Evolutionary conservation across 169 alveolate genomes (phyloP).

Genomic region (Plasmodium adleri): DNA sequence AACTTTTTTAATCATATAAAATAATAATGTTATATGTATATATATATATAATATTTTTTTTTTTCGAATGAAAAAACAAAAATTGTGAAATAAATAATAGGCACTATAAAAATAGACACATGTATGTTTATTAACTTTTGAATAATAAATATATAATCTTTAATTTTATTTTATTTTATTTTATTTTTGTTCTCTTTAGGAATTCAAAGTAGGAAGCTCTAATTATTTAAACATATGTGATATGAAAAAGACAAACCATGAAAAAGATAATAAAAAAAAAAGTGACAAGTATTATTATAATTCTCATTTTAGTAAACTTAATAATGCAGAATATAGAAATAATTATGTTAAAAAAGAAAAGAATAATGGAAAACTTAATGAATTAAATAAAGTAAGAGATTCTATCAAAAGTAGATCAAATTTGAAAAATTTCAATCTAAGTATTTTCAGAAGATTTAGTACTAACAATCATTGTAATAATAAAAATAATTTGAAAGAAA

Average conservation of each 20-base stretch:
- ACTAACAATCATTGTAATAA: slow-evolving; percentile 25
- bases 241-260: slow-evolving; percentile 15
- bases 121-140: no score
- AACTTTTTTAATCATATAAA: not conserved
- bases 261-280: not conserved
- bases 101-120: no score
- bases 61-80: no score
- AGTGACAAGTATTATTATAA: not conserved
- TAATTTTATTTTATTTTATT: no score
- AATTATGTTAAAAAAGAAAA: not conserved
- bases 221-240: slow-evolving; percentile 3
- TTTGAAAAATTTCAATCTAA: slow-evolving; percentile 58
- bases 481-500: slow-evolving; percentile 42
- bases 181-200: slow-evolving; percentile 22
- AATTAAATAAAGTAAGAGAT: slow-evolving; percentile 13
- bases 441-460: slow-evolving; percentile 64
- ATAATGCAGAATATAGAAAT: not conserved
- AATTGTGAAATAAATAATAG: no score
- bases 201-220: slow-evolving; percentile 1
- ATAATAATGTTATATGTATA: no score
- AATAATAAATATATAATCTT: no score
- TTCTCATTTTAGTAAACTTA: not conserved
- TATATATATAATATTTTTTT: no score
- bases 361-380: slow-evolving; percentile 16
- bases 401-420: slow-evolving; percentile 15